phyloP scores from a whole-genome alignment of 106 monocot genomes.

The Dendrobium officinale region DNA sequence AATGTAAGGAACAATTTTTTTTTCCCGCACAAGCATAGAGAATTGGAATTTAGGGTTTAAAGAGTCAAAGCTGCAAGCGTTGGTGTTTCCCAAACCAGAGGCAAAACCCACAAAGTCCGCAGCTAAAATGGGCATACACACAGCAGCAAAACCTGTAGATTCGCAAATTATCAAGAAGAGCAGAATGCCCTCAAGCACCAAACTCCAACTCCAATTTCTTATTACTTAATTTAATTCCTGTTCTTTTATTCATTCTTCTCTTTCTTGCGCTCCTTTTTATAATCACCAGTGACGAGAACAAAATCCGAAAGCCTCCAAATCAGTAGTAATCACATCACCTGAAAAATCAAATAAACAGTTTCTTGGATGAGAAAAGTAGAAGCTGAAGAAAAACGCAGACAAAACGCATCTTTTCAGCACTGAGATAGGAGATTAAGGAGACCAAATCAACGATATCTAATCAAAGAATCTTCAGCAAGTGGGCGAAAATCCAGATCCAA shows the following conservation, averaged over 20 bases:
- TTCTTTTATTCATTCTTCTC: background rate
- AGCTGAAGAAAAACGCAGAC: slow-evolving; percentile 32
- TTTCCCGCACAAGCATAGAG: background rate
- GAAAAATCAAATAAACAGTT: slow-evolving; percentile 32
- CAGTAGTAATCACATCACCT: slow-evolving; percentile 4
- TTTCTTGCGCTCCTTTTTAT: background rate
- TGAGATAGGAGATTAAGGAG: slow-evolving; percentile 27
- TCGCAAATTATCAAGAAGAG: slow-evolving; percentile 22
- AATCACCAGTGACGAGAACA: background rate
- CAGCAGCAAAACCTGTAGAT: slow-evolving; percentile 14
- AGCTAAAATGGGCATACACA: slow-evolving; percentile 9
- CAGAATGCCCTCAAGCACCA: slow-evolving; percentile 18
- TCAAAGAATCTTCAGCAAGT: slow-evolving; percentile 33
- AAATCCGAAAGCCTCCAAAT: slow-evolving; percentile 15
- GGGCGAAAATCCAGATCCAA: slow-evolving; percentile 16
- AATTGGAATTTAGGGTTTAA: slow-evolving; percentile 5
- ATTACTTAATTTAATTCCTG: background rate
- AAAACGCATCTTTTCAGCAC: slow-evolving; percentile 38
- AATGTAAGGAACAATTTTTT: background rate
- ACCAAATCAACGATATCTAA: slow-evolving; percentile 11
- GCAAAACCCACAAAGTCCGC: slow-evolving; percentile 30
- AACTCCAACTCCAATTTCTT: slow-evolving; percentile 9
- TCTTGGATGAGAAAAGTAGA: slow-evolving; percentile 17
- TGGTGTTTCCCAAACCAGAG: slow-evolving; percentile 14
- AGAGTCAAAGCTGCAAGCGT: slow-evolving; percentile 2